Conservation (phyloP, 495 filamentous ascomycete species). For the Talaromyces nanjingensis region DNA sequence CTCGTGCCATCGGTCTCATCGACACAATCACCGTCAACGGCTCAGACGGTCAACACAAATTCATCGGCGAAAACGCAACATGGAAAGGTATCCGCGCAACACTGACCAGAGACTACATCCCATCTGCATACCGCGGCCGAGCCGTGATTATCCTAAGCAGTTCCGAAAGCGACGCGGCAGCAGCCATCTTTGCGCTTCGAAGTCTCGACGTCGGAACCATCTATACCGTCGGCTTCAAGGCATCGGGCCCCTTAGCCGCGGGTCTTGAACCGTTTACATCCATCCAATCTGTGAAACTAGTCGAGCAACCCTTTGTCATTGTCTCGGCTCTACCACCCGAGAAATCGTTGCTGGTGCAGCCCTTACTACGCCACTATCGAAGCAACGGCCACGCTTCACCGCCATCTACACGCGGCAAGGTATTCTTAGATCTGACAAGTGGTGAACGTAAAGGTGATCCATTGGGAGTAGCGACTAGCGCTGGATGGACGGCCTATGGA, state of each 20-base stretch:
- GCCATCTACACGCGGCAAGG: slow-evolving; percentile 54
- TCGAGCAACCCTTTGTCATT: slow-evolving; percentile 71
- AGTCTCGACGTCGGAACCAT: slow-evolving; percentile 70
- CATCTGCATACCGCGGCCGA: slow-evolving; percentile 67
- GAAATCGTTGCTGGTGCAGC: slow-evolving; percentile 72
- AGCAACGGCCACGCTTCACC: slow-evolving; percentile 35
- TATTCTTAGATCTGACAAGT: slow-evolving; percentile 73
- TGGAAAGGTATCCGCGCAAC: slow-evolving; percentile 82
- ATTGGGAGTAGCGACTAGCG: slow-evolving; percentile 55
- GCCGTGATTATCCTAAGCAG: slow-evolving; percentile 67
- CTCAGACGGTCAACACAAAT: slow-evolving; percentile 30
- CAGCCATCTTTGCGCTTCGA: slow-evolving; percentile 67
- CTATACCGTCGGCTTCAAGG: slow-evolving; percentile 77
- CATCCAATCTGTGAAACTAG: slow-evolving; percentile 67
- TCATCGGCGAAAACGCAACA: slow-evolving; percentile 70
- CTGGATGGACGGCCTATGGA: slow-evolving; percentile 73
- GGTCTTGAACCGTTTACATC: slow-evolving; percentile 73
- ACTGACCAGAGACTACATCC: slow-evolving; percentile 71
- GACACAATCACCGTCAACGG: slow-evolving; percentile 66
- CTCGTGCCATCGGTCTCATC: slow-evolving; percentile 65
- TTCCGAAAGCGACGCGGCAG: slow-evolving; percentile 61
- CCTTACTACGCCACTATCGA: slow-evolving; percentile 61
- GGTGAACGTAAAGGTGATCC: slow-evolving; percentile 62
- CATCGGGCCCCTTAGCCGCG: slow-evolving; percentile 51
- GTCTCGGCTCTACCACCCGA: slow-evolving; percentile 71